phyloP scores from a whole-genome alignment of 2,329 filamentous ascomycete species.

The Colletotrichum sp. region DNA sequence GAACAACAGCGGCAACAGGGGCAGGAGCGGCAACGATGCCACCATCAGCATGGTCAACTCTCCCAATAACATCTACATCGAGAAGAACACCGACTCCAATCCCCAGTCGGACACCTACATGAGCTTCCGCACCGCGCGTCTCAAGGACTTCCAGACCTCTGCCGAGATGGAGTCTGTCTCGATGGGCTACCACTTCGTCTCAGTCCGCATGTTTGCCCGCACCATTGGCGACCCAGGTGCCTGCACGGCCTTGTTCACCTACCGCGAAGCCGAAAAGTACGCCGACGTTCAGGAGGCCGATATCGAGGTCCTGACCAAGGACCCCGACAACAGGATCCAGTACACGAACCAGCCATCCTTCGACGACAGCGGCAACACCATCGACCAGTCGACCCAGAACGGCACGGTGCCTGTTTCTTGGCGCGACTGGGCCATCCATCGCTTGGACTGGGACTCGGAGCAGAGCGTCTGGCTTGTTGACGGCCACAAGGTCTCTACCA shows the following conservation, averaged over 20 bases:
- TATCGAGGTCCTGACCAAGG: constrained; percentile 56
- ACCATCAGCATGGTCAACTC: constrained; percentile 44
- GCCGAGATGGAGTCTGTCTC: constrained; percentile 50
- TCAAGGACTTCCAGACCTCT: constrained; percentile 48
- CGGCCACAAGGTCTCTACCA: constrained; percentile 53
- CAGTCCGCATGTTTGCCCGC: constrained; percentile 56
- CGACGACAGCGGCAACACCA: constrained; percentile 45
- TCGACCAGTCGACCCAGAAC: constrained; percentile 52
- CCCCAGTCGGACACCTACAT: constrained; percentile 47
- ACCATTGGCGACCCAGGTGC: constrained; percentile 53
- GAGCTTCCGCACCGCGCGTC: constrained; percentile 51
- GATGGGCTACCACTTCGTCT: constrained; percentile 41
- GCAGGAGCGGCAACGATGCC: constrained; percentile 27
- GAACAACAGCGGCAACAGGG: constrained; percentile 36
- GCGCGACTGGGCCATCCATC: constrained; percentile 62
- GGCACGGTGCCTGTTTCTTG: constrained; percentile 51
- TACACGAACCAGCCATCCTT: constrained; percentile 67
- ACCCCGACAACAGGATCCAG: constrained; percentile 47
- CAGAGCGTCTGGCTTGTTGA: constrained; percentile 62
- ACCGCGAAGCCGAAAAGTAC: constrained; percentile 41
- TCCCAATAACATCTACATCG: constrained; percentile 50
- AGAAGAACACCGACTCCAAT: constrained; percentile 39
- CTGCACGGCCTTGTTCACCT: constrained; percentile 59
- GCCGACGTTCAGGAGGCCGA: constrained; percentile 54
- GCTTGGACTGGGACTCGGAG: constrained; percentile 63